Evolutionary conservation across 2,329 filamentous ascomycete genomes (phyloP), one percentile per base, ranked within the genome.

Genomic region (Neonectria ditissima): DNA sequence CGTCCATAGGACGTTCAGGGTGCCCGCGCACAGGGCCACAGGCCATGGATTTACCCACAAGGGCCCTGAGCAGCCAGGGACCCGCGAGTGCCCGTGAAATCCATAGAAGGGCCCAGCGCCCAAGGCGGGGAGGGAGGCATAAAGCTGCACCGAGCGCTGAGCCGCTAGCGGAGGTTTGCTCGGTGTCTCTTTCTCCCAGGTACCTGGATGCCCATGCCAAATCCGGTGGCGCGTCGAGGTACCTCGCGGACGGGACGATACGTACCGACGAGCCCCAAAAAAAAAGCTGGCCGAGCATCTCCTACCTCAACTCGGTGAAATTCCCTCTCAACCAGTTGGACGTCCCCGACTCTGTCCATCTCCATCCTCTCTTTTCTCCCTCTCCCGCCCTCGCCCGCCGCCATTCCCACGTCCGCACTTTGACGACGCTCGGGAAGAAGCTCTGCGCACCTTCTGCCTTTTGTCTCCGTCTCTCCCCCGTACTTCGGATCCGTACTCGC

Each of bases 201-300:
- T 73, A 73, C 71, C 20, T 62, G 11, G n/a, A 48, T 26, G 30
- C 22, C 37, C 52, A 52, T 55, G 58, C 34, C 2, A 44, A 68
- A 65, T 44, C 44, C 51, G 41, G 59, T 65, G 62, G 57, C 39
- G 26, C 47, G 10, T 14, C 13, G 18, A 70, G 20, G 71, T 73
- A 73, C 71, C 71, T 73, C 71, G 71, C 71, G 68, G 62, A 65
- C 71, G 71, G 71, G 51, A 67, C 63, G 69, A 70, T 74, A 73
- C 70, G 70, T 73, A 74, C 71, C 71, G 71, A 74, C 70, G 59
- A 63, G 65, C 70, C 72, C 72, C 67, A 74, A 73, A 74, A 74
- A 74, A 74, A 74, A 74, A 72, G 62, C 70, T 72, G 72, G 66
- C 63, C 69, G 66, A 68, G 68, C 67, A 71, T 63, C 58, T 71